A percentile compares a stretch with the other conserved stretches of the same genome.
phyloP scores from a whole-genome alignment of 176 grass and related monocot species.

The Eleusine coracana region DNA sequence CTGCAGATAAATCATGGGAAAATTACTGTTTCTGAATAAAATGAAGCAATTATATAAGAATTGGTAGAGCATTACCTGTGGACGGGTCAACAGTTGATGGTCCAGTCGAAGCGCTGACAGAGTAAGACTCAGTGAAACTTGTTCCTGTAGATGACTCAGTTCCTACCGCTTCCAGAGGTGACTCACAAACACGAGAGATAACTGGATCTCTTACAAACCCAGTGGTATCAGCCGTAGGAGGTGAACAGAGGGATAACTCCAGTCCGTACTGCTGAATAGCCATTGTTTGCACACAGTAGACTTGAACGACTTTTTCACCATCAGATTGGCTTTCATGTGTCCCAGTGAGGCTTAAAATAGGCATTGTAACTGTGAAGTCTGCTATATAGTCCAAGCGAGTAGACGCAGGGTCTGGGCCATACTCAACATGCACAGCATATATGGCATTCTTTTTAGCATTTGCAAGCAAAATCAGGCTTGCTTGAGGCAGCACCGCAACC shows the following conservation, averaged over 20 bases:
- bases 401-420: slow-evolving; percentile 70
- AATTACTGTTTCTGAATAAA: slow-evolving; percentile 41
- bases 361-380: slow-evolving; percentile 98
- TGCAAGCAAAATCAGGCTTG: slow-evolving; percentile 93
- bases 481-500: slow-evolving; percentile 76
- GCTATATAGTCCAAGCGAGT: slow-evolving; percentile 94
- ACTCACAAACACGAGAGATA: slow-evolving; percentile 52
- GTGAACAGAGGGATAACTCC: slow-evolving; percentile 88
- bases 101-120: slow-evolving; percentile 47
- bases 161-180: slow-evolving; percentile 40
- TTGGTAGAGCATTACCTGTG: slow-evolving; percentile 39
- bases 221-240: slow-evolving; percentile 59
- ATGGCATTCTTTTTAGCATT: slow-evolving; percentile 99
- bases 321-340: slow-evolving; percentile 67
- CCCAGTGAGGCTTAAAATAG: slow-evolving; percentile 93
- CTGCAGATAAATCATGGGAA: slow-evolving; percentile 54
- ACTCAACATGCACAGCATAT: slow-evolving; percentile 96
- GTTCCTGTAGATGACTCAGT: slow-evolving; percentile 44
- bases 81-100: slow-evolving; percentile 34
- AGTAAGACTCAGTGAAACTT: slow-evolving; percentile 46
- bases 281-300: slow-evolving; percentile 99
- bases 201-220: slow-evolving; percentile 69
- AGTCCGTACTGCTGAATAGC: slow-evolving; percentile 97
- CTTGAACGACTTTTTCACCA: slow-evolving; percentile 87
- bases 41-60: slow-evolving; percentile 27